Percentiles rank a stretch among this genome's conserved stretches.
phyloP scores from a whole-genome alignment of 78 protist species.

The Salpingoeca rosetta region DNA sequence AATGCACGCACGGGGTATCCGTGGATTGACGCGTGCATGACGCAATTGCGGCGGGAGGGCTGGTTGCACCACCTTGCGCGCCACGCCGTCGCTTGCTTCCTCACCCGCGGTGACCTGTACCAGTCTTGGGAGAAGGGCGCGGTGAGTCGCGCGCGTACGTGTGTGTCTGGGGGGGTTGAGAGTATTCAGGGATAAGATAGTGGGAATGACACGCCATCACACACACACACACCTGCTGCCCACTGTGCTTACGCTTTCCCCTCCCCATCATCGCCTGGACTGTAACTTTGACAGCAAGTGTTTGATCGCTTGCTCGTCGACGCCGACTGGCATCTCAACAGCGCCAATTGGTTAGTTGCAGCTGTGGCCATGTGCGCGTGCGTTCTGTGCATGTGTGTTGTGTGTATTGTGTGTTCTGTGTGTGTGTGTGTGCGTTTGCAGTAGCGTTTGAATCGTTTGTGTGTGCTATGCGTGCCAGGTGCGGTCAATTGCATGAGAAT shows the following conservation, averaged over 20 bases:
- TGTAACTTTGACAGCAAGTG: not conserved
- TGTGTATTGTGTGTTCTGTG: too few relatives aligned
- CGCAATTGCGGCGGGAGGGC: constrained; percentile 21
- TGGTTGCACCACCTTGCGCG: constrained; percentile 51
- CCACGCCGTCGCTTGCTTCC: constrained; percentile 52
- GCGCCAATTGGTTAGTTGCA: constrained; percentile 50
- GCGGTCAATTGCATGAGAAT: too few relatives aligned
- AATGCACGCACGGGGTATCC: constrained; percentile 31
- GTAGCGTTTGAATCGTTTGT: too few relatives aligned
- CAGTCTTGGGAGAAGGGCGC: constrained; percentile 29
- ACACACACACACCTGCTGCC: not conserved
- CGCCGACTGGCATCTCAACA: constrained; percentile 34
- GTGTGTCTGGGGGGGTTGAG: too few relatives aligned
- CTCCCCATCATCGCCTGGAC: not conserved
- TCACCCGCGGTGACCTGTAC: constrained; percentile 45
- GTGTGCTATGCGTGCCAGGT: too few relatives aligned
- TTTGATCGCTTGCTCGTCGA: constrained; percentile 29
- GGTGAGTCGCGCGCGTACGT: too few relatives aligned
- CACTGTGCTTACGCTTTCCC: not conserved
- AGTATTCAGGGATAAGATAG: too few relatives aligned
- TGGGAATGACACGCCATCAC: too few relatives aligned
- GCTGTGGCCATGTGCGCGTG: too few relatives aligned
- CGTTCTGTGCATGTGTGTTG: too few relatives aligned
- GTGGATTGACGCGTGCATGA: constrained; percentile 44
- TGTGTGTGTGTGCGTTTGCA: too few relatives aligned